phyloP scores from a whole-genome alignment of 352 stramenopile species.

The Phytophthora cryptogea region DNA sequence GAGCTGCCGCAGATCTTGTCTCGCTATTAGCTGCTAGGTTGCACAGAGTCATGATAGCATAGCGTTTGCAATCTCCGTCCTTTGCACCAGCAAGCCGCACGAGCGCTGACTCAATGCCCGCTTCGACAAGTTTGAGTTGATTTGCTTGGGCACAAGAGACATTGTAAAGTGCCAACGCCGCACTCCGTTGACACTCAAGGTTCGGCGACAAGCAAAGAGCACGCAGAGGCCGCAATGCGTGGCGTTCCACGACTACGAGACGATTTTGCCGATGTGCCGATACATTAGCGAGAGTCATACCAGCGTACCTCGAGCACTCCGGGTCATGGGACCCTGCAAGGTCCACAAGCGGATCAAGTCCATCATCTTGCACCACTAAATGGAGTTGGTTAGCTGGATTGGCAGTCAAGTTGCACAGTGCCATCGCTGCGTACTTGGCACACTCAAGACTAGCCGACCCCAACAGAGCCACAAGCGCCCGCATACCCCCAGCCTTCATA shows the following conservation, averaged over 20 bases:
- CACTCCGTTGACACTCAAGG: constrained; percentile 91
- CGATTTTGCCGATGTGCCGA: constrained; percentile 90
- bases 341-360: constrained; percentile 79
- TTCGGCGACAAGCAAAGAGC: constrained; percentile 80
- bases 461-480: constrained; percentile 66
- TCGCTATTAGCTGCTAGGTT: constrained; percentile 96
- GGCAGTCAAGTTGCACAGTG: constrained; percentile 94
- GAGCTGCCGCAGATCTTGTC: constrained; percentile 84
- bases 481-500: constrained; percentile 76
- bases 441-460: constrained; percentile 54
- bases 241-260: constrained; percentile 86
- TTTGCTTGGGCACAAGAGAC: constrained; percentile 92
- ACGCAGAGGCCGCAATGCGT: constrained; percentile 79
- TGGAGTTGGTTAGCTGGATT: constrained; percentile 91
- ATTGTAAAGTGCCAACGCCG: constrained; percentile 94
- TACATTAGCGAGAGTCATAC: constrained; percentile 95
- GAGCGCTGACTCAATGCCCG: constrained; percentile 88
- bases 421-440: constrained; percentile 92
- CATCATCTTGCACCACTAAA: constrained; percentile 82
- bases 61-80: constrained; percentile 94
- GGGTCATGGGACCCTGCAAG: constrained; percentile 67
- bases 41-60: constrained; percentile 93
- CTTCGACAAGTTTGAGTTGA: constrained; percentile 89
- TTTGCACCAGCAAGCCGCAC: constrained; percentile 80
- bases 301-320: constrained; percentile 89